Conservation (phyloP, 2,329 filamentous ascomycete genomes). For the Diplodia corticola region DNA sequence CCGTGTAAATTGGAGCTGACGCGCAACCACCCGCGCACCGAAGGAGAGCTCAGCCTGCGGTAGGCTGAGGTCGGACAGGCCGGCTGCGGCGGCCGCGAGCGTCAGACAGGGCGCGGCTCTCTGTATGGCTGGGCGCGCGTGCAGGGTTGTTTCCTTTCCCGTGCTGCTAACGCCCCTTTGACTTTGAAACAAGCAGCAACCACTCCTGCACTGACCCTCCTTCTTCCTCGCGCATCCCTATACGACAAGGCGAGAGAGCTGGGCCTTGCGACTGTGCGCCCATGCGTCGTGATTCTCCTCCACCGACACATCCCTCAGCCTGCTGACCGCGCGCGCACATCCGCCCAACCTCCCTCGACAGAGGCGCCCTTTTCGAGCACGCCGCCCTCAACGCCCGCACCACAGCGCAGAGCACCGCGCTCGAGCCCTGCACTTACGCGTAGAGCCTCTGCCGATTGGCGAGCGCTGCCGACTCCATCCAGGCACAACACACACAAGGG, state of each 20-base stretch:
- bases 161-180: neutral
- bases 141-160: conserved; percentile 11
- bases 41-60: neutral
- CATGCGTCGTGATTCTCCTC: conserved; percentile 9
- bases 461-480: conserved; percentile 8
- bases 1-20: conserved; percentile 12
- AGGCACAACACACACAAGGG: neutral
- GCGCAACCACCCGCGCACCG: conserved; percentile 6
- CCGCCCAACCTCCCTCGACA: neutral
- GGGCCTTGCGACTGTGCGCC: conserved; percentile 15
- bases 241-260: conserved; percentile 17
- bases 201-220: conserved; percentile 17
- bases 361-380: conserved; percentile 8
- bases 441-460: conserved; percentile 11
- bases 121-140: neutral
- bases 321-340: conserved; percentile 6
- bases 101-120: neutral
- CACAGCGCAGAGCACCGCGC: conserved; percentile 9
- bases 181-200: conserved; percentile 22
- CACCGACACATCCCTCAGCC: neutral
- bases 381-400: conserved; percentile 11
- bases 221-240: conserved; percentile 16
- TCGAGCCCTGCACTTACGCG: conserved; percentile 13
- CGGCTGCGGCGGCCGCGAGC: neutral
- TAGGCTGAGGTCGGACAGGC: neutral